These are phyloP conservation scores for Neofusicoccum sp. DNA, from an alignment of 2,329 filamentous ascomycete species.

Conservation along the genomic window DNA sequence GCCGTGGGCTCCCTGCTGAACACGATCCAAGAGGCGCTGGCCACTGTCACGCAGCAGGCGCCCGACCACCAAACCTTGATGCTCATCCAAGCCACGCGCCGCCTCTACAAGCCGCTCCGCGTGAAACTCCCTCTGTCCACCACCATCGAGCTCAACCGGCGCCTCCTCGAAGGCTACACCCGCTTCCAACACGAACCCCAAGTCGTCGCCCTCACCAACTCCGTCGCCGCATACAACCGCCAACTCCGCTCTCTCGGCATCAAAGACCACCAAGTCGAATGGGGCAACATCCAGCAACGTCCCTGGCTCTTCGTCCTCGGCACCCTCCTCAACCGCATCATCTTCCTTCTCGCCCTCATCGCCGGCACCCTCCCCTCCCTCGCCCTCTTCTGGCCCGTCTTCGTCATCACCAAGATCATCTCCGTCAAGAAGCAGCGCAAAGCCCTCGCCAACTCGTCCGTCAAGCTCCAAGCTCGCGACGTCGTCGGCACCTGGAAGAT, in stretches of 20 bases:
- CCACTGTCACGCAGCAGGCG: conserved; percentile 9
- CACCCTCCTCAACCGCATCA: conserved; percentile 18
- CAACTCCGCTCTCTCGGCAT: conserved; percentile 15
- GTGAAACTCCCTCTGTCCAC: conserved; percentile 14
- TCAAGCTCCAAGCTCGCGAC: conserved; percentile 20
- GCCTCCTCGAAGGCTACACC: conserved; percentile 20
- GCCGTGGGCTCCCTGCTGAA: conserved; percentile 14
- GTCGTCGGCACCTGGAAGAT: conserved; percentile 22
- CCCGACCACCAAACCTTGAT: conserved; percentile 18
- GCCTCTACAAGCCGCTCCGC: conserved; percentile 18
- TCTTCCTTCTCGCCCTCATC: background rate
- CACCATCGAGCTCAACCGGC: conserved; percentile 19
- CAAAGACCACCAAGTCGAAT: conserved; percentile 20
- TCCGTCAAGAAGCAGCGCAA: conserved; percentile 20
- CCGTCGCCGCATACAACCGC: conserved; percentile 17
- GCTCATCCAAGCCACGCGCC: conserved; percentile 19
- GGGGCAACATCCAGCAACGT: conserved; percentile 2
- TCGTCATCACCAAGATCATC: conserved; percentile 18
- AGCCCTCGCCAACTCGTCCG: conserved; percentile 19
- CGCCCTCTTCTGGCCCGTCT: conserved; percentile 11
- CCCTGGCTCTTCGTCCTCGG: conserved; percentile 7
- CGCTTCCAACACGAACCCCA: conserved; percentile 17
- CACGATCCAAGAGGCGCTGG: conserved; percentile 7
- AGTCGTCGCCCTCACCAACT: conserved; percentile 11
- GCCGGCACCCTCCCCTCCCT: conserved; percentile 8